These are phyloP conservation scores for Globisporangium solare DNA, from an alignment of 352 stramenopile species.

Conservation along the genomic window DNA sequence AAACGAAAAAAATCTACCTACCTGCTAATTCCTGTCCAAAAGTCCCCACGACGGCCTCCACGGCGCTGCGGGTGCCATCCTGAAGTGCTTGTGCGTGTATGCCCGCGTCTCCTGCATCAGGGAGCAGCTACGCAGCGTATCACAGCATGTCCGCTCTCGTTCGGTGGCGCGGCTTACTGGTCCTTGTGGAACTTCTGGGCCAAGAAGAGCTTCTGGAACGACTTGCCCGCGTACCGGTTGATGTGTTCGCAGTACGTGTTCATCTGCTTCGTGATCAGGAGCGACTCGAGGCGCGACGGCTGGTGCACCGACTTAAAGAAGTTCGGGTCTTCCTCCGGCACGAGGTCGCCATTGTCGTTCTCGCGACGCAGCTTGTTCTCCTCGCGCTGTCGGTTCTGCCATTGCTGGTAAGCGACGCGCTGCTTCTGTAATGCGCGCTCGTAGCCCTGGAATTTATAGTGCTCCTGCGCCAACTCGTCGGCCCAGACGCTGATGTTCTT, in stretches of 20 bases:
- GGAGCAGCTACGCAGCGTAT: too few relatives aligned
- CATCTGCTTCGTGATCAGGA: slow-evolving; percentile 91
- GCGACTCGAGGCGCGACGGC: slow-evolving; percentile 81
- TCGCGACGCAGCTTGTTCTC: slow-evolving; percentile 86
- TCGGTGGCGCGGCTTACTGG: slow-evolving; percentile 25
- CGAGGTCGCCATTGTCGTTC: slow-evolving; percentile 52
- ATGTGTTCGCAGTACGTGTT: slow-evolving; percentile 92
- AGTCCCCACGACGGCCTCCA: too few relatives aligned
- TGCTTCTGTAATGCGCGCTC: slow-evolving; percentile 85
- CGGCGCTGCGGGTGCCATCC: too few relatives aligned
- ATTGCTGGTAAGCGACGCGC: slow-evolving; percentile 77
- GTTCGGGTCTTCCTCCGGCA: slow-evolving; percentile 82
- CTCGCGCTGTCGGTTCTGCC: slow-evolving; percentile 81
- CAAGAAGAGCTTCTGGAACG: slow-evolving; percentile 90
- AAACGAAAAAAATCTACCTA: slow-evolving; percentile 6
- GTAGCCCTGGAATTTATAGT: slow-evolving; percentile 92
- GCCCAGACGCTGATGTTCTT: slow-evolving; percentile 97
- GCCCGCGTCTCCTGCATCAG: too few relatives aligned
- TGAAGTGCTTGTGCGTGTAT: too few relatives aligned
- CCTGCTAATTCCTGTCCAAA: not conserved
- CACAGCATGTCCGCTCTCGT: not conserved
- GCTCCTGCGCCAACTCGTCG: slow-evolving; percentile 95
- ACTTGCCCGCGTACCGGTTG: slow-evolving; percentile 88
- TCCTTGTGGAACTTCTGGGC: slow-evolving; percentile 86
- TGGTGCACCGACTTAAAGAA: slow-evolving; percentile 88